These are phyloP conservation scores for Spathaspora hagerdaliae DNA, from an alignment of 805 yeast species.

Conservation along the genomic window DNA sequence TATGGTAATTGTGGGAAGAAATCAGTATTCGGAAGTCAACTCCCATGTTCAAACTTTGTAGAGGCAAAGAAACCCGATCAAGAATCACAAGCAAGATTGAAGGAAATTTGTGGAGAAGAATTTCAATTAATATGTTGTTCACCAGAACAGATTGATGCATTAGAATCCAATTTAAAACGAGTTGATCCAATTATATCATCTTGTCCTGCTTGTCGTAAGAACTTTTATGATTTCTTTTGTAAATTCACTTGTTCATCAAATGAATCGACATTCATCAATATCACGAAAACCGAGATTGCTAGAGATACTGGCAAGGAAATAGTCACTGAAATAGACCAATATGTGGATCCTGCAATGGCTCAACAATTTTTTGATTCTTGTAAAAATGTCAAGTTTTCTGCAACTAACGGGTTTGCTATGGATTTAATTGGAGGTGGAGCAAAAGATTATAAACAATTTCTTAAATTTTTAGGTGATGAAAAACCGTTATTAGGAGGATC, in stretches of 20 bases:
- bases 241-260: constrained; percentile 86
- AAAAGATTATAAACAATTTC: constrained; percentile 59
- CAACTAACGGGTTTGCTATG: constrained; percentile 95
- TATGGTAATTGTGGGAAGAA: constrained; percentile 74
- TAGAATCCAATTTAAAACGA: constrained; percentile 48
- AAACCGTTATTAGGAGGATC: constrained; percentile 94
- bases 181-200: constrained; percentile 41
- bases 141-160: constrained; percentile 49
- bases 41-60: constrained; percentile 71
- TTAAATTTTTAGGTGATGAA: constrained; percentile 90
- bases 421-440: constrained; percentile 99
- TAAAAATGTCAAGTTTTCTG: constrained; percentile 83
- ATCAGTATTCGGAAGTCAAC: constrained; percentile 67
- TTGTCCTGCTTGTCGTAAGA: constrained; percentile 87
- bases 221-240: constrained; percentile 81
- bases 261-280: constrained; percentile 70
- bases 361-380: constrained; percentile 73
- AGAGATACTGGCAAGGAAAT: constrained; percentile 49
- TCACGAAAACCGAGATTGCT: constrained; percentile 50
- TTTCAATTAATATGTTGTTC: constrained; percentile 66
- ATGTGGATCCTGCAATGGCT: constrained; percentile 59
- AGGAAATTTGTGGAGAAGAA: constrained; percentile 64
- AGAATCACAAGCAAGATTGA: constrained; percentile 43
- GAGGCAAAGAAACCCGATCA: constrained; percentile 45
- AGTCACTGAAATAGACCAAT: constrained; percentile 69